Base-by-base conservation (phyloP, 495 filamentous ascomycete species). In the Podospora bellae-mahoneyi region DNA sequence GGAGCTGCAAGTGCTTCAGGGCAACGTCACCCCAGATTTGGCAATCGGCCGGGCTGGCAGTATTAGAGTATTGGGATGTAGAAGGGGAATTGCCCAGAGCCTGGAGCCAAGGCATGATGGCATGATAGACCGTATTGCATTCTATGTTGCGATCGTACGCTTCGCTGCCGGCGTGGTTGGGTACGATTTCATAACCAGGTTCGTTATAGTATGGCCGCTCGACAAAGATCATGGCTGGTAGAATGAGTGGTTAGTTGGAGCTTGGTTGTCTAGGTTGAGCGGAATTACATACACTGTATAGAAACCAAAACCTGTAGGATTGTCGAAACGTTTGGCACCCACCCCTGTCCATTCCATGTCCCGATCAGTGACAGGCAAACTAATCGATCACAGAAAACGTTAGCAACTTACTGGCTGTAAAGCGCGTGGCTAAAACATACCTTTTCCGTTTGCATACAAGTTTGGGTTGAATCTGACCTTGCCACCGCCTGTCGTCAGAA, bases 301-400 rank as follows among this genome's bases (percentile, higher is more conserved):
- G 82, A 85, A 13, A 89, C 78, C n/a, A 90, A 77, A 23, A 89
- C 75, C 65, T 88, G 84, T 7, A 88, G 78, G 30, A 90, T 73
- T 2, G 86, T 89, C 19, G 83, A 86, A 60, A 79, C 74, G 6
- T 78, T 69, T 0, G 85, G 79, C 20, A 80, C 78, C 88, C 88
- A 89, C 0, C 77, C 68, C 65, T 80, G 76, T 5, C 88, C 87
- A 1, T 70, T 9, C 84, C 86, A 90, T 3, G 88, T 89, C 2
- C 84, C 85, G 0, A 90, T 78, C 32, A 89, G 75, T 2, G 83
- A 87, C 13, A 90, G 81, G 66, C 87, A 89, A 5, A 89, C 79
- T 81, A 23, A 54, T 4, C 3, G 26, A 32, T 39, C 27, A 6
- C 1, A 54, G 20, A 61, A 20, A 57, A 39, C 4, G 10, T 56